A percentile compares a stretch with the other conserved stretches of the same genome.
These are phyloP conservation scores for Colletotrichum incanum DNA, from an alignment of 2,329 filamentous ascomycete genomes.

Conservation along the genomic window DNA sequence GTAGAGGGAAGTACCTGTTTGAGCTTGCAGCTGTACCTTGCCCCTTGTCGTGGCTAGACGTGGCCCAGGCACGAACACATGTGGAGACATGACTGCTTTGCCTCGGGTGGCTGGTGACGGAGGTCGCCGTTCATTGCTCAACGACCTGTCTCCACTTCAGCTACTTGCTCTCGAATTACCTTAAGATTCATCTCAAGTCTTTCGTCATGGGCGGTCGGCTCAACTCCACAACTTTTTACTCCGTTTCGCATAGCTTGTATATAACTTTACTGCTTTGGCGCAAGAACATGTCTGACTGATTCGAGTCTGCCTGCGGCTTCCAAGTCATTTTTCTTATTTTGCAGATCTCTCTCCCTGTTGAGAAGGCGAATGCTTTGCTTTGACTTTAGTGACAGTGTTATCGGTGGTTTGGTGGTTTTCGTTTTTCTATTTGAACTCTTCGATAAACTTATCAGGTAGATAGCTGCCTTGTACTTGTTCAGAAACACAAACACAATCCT, in stretches of 20 bases:
- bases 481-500: neutral
- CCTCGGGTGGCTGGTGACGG: conserved; percentile 38
- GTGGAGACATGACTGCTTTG: conserved; percentile 22
- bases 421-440: no score
- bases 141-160: conserved; percentile 31
- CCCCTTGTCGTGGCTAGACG: conserved; percentile 35
- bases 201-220: neutral
- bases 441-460: neutral
- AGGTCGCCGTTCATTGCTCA: conserved; percentile 25
- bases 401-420: neutral
- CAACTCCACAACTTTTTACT: neutral
- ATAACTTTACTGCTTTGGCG: no score
- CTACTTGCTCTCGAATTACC: neutral
- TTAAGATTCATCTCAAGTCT: neutral
- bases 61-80: conserved; percentile 28
- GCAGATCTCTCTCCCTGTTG: no score
- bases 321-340: no score
- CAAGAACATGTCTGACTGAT: neutral
- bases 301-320: no score
- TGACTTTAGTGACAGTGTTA: neutral
- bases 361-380: neutral
- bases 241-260: neutral
- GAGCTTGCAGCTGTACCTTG: conserved; percentile 27
- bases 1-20: conserved; percentile 24
- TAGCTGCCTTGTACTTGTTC: neutral